Conservation (phyloP, 108 stramenopile species). For the Cyclotella baltica region DNA sequence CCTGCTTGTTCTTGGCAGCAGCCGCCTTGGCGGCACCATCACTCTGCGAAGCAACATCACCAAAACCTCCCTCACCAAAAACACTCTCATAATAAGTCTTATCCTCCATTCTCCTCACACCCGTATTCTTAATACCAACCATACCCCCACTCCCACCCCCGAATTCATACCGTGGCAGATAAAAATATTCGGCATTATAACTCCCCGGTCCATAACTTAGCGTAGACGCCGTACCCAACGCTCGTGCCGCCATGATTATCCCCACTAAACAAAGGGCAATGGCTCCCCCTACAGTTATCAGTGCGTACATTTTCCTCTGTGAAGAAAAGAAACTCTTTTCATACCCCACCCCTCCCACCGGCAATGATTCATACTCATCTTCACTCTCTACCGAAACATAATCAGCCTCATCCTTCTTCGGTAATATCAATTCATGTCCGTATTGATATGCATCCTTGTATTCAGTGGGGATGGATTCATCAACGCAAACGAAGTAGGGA, state of each 20-base stretch:
- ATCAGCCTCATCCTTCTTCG: background rate
- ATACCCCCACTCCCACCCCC: conserved; percentile 39
- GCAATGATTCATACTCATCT: background rate
- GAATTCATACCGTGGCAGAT: conserved; percentile 33
- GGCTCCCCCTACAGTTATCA: conserved; percentile 1
- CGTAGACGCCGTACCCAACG: background rate
- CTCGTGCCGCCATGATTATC: background rate
- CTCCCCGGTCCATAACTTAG: background rate
- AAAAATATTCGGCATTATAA: conserved; percentile 11
- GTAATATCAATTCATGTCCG: background rate
- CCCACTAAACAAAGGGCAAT: conserved; percentile 3
- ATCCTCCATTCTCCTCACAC: conserved; percentile 7
- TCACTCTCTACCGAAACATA: background rate
- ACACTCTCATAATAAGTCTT: background rate
- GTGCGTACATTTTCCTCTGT: background rate
- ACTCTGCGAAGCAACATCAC: background rate
- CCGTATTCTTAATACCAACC: background rate
- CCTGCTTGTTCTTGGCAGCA: no score
- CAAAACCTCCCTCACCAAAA: background rate
- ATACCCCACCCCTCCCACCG: no score
- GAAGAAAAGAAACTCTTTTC: background rate
- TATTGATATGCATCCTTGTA: background rate
- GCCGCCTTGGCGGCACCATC: background rate
- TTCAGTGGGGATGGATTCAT: background rate
- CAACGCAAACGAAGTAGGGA: background rate